These are phyloP conservation scores for Kregervanrija fluxuum DNA, from an alignment of 805 yeast genomes.

Conservation along the genomic window DNA sequence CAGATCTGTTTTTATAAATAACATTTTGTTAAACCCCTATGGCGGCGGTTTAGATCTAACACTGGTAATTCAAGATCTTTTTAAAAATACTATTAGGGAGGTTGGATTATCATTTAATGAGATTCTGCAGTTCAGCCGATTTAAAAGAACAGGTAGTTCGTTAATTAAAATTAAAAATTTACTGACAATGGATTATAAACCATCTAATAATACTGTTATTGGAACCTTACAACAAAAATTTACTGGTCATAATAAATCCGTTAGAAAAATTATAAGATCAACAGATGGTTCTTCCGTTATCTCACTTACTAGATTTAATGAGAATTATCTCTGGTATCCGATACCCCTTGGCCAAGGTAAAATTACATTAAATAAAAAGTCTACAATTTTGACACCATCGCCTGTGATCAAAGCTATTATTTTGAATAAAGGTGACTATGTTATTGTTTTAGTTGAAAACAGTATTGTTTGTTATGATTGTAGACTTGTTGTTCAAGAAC, in stretches of 20 bases:
- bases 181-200: not conserved
- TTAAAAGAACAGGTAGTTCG: not conserved
- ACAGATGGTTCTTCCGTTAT: constrained; percentile 55
- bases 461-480: constrained; percentile 60
- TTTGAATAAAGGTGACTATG: constrained; percentile 38
- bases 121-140: constrained; percentile 19
- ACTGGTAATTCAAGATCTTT: constrained; percentile 38
- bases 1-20: constrained; percentile 18
- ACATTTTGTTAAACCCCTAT: constrained; percentile 15
- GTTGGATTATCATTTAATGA: constrained; percentile 27
- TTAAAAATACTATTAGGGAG: constrained; percentile 28
- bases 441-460: constrained; percentile 38
- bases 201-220: constrained; percentile 6
- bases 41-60: constrained; percentile 25
- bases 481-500: constrained; percentile 16
- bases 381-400: constrained; percentile 34
- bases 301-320: constrained; percentile 55
- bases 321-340: constrained; percentile 56
- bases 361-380: constrained; percentile 28
- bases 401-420: constrained; percentile 44
- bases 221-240: constrained; percentile 45
- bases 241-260: constrained; percentile 84
- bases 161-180: too few relatives aligned
- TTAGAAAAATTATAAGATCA: constrained; percentile 59
- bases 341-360: constrained; percentile 20